Conservation (phyloP, 2,329 filamentous ascomycete genomes). For the Ceratocystis huliohia region DNA sequence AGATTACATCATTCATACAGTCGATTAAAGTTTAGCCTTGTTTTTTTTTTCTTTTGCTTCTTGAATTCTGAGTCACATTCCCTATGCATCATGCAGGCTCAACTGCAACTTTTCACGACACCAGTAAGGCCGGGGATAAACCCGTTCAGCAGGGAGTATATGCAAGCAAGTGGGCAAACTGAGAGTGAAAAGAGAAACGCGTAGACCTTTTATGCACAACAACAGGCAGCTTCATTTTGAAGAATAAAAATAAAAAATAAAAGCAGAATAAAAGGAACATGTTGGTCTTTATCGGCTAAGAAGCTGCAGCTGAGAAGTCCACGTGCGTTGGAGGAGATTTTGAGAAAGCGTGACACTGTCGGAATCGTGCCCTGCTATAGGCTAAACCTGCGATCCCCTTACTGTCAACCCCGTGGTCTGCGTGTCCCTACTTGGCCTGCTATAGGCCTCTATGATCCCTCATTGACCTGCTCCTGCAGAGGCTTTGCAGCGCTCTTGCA, state of each 20-base stretch:
- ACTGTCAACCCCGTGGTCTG: neutral
- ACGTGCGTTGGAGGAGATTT: neutral
- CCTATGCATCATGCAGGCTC: neutral
- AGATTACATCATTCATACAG: conserved; percentile 5
- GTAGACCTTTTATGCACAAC: no score
- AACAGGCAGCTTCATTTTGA: neutral
- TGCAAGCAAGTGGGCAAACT: neutral
- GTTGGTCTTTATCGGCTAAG: neutral
- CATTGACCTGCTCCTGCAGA: neutral
- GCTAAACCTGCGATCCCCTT: no score
- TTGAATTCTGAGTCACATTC: neutral
- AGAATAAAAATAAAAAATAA: neutral
- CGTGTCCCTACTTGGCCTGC: neutral
- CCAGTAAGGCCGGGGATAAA: neutral
- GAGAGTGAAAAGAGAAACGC: no score
- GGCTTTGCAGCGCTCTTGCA: no score
- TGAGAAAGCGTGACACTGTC: no score
- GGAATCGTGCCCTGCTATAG: no score
- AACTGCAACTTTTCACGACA: neutral
- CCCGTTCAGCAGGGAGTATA: neutral
- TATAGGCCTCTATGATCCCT: neutral
- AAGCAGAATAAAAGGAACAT: neutral
- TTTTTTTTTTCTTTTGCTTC: conserved; percentile 1
- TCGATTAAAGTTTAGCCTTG: neutral
- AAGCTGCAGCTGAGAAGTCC: neutral